Evolutionary conservation across 139 green algal genomes (phyloP).

Genomic region (Chlamydomonas incerta): DNA sequence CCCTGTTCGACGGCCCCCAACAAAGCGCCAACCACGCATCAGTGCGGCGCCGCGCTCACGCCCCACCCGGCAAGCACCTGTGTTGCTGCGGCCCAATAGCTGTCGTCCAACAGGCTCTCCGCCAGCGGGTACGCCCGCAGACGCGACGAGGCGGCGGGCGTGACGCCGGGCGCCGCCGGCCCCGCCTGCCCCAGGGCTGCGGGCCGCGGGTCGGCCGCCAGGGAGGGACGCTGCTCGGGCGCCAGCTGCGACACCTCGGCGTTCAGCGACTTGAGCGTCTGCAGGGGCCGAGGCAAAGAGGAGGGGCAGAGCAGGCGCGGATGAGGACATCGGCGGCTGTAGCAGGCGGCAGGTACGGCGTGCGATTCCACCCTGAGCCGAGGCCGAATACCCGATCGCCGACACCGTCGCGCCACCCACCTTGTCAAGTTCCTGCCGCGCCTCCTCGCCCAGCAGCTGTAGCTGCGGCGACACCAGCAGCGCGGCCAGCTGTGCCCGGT

Average conservation of each 20-base stretch:
- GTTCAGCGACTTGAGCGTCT: neutral
- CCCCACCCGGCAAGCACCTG: too few species aligned
- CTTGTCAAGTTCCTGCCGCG: slow-evolving; percentile 14
- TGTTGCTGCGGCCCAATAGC: slow-evolving; percentile 6
- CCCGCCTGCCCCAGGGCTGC: neutral
- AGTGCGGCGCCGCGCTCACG: too few species aligned
- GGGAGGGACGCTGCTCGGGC: neutral
- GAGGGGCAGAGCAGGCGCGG: too few species aligned
- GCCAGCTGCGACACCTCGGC: neutral
- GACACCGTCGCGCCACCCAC: too few species aligned
- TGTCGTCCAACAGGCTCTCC: slow-evolving; percentile 32
- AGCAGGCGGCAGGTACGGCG: too few species aligned
- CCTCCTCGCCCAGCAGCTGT: slow-evolving; percentile 19
- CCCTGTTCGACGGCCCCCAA: too few species aligned
- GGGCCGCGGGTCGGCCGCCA: slow-evolving; percentile 4
- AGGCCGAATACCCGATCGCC: too few species aligned
- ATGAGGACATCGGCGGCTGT: too few species aligned
- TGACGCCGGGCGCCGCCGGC: neutral
- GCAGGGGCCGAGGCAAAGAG: neutral
- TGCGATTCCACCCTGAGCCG: too few species aligned
- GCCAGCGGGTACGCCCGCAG: slow-evolving; percentile 5
- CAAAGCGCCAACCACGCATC: too few species aligned
- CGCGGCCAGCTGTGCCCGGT: slow-evolving; percentile 17
- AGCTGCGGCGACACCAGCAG: neutral
- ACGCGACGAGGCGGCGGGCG: neutral